Percentiles rank a stretch among this genome's conserved stretches.
These are phyloP conservation scores for Aspergillus phoenicis DNA, from an alignment of 2,329 filamentous ascomycete species.

Conservation along the genomic window DNA sequence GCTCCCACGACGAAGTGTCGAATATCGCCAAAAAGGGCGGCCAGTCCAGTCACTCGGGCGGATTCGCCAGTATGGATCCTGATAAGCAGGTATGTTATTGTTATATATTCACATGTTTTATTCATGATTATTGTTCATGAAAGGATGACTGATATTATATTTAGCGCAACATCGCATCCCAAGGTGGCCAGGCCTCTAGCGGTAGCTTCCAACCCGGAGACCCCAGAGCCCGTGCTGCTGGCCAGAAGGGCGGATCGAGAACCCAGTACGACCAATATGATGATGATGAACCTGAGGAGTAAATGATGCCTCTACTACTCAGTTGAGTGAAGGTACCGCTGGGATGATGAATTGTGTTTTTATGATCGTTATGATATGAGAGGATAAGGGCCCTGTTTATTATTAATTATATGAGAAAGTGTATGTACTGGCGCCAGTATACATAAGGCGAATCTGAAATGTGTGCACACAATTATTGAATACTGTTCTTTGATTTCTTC, in stretches of 20 bases:
- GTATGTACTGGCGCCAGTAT: no score
- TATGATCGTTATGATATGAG: constrained; percentile 1
- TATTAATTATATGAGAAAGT: no score
- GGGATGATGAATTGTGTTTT: not conserved
- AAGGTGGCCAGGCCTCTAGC: constrained; percentile 56
- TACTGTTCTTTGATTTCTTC: no score
- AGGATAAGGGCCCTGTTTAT: no score
- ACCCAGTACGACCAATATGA: constrained; percentile 3
- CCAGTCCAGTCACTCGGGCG: constrained; percentile 33
- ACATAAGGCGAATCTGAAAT: no score
- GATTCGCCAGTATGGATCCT: constrained; percentile 34
- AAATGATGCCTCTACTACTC: not conserved
- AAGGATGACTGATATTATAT: no score
- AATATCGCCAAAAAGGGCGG: constrained; percentile 44
- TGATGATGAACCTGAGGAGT: constrained; percentile 5
- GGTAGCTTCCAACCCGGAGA: constrained; percentile 59
- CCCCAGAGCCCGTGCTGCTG: constrained; percentile 57
- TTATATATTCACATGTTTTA: no score
- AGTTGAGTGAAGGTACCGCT: not conserved
- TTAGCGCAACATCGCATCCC: constrained; percentile 58
- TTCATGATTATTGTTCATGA: no score
- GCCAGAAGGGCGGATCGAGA: constrained; percentile 33
- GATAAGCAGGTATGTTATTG: constrained; percentile 30
- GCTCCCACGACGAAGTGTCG: constrained; percentile 49
- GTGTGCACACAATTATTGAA: no score